Conservation (phyloP, 352 stramenopile species). For the Peronosclerospora sorghi region DNA sequence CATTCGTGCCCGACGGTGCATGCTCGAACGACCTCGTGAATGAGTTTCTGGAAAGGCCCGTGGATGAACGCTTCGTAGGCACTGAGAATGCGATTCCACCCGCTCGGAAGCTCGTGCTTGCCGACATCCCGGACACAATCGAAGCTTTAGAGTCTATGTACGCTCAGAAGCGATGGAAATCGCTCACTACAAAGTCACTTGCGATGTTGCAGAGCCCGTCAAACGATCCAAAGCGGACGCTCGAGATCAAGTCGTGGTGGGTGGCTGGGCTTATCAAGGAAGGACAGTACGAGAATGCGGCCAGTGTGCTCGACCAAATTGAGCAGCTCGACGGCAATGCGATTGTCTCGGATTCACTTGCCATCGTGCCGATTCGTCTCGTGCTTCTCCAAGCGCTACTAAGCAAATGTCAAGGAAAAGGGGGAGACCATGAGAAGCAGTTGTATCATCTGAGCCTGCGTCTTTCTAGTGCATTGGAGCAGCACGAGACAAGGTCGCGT, state of each 20-base stretch:
- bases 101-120: conserved; percentile 33
- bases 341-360: conserved; percentile 7
- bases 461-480: conserved; percentile 20
- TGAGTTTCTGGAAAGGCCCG: conserved; percentile 44
- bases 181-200: conserved; percentile 60
- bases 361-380: conserved; percentile 50
- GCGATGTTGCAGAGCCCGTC: conserved; percentile 56
- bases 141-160: conserved; percentile 47
- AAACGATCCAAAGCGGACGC: conserved; percentile 29
- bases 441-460: conserved; percentile 42
- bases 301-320: conserved; percentile 64
- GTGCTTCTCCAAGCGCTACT: conserved; percentile 54
- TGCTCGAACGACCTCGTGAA: conserved; percentile 45
- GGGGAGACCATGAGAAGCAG: conserved; percentile 49
- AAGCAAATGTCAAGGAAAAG: conserved; percentile 56
- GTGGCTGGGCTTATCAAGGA: conserved; percentile 72
- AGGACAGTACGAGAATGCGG: conserved; percentile 62
- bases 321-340: conserved; percentile 40
- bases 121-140: conserved; percentile 49
- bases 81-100: conserved; percentile 15
- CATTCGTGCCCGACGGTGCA: conserved; percentile 16
- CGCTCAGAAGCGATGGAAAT: conserved; percentile 56
- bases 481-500: conserved; percentile 15
- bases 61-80: conserved; percentile 28
- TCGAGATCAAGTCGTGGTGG: conserved; percentile 78